Conservation (phyloP, 768 basidiomycete species). For the Termitomyces sp. region DNA sequence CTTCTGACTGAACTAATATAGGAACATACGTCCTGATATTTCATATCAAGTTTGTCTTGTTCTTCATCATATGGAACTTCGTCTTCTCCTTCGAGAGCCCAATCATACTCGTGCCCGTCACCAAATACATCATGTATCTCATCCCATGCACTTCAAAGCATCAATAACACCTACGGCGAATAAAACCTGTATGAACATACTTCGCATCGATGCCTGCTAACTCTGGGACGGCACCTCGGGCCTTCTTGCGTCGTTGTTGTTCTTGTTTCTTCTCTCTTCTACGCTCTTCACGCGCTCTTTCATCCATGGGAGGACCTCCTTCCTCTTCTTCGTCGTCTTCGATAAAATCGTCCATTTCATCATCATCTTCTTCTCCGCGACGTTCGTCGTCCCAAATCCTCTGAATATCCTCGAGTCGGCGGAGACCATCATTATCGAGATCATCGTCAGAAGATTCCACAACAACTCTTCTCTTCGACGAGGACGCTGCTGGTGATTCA, state of each 20-base stretch:
- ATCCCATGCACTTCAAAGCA: constrained; percentile 71
- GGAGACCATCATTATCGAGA: constrained; percentile 48
- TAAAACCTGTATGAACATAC: constrained; percentile 38
- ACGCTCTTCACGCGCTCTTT: constrained; percentile 70
- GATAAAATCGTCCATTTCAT: constrained; percentile 75
- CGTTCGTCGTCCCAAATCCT: constrained; percentile 84
- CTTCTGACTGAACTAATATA: constrained; percentile 1
- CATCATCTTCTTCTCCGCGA: constrained; percentile 63
- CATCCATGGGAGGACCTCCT: constrained; percentile 62
- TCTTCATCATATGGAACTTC: constrained; percentile 43
- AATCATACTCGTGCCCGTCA: constrained; percentile 93
- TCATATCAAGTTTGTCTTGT: constrained; percentile 63
- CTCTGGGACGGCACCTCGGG: constrained; percentile 59
- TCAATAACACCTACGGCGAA: background rate
- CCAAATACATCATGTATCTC: constrained; percentile 97
- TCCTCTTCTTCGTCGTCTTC: constrained; percentile 81
- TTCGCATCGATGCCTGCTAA: constrained; percentile 77
- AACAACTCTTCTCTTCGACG: constrained; percentile 51
- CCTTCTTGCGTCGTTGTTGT: constrained; percentile 62
- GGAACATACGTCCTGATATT: constrained; percentile 69
- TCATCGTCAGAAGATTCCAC: constrained; percentile 79
- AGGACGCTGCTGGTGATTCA: constrained; percentile 57
- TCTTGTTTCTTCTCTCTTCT: constrained; percentile 62
- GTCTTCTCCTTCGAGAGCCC: constrained; percentile 85
- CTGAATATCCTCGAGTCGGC: constrained; percentile 57